Conservation (phyloP, 495 filamentous ascomycete species). For the Hyaloscypha finlandica region DNA sequence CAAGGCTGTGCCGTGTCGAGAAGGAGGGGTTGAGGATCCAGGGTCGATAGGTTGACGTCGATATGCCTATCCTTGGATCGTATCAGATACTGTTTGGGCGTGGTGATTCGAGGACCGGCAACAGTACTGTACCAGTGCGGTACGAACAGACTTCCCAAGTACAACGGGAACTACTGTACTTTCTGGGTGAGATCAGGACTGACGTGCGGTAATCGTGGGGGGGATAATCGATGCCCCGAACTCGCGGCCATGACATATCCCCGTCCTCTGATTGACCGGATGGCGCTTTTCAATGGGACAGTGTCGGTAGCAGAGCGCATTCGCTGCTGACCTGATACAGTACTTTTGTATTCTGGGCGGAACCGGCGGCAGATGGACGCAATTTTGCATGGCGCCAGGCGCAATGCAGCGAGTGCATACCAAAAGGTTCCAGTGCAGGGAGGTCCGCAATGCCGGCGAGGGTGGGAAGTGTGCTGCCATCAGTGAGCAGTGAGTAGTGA, state of each 20-base stretch:
- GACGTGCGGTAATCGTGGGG: neutral
- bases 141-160: no score
- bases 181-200: neutral
- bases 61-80: constrained; percentile 3
- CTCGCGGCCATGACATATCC: neutral
- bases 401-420: neutral
- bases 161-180: constrained; percentile 1
- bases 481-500: neutral
- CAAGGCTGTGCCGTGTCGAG: neutral
- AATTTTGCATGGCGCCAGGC: neutral
- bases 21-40: neutral
- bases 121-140: neutral
- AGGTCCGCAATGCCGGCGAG: neutral
- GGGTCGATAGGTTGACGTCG: neutral
- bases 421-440: neutral
- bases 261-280: no score
- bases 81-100: constrained; percentile 6
- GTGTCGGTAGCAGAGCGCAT: neutral
- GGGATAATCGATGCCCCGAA: neutral
- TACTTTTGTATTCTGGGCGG: neutral
- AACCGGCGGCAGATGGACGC: neutral
- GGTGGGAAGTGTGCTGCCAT: neutral
- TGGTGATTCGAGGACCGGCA: neutral
- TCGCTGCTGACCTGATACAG: neutral
- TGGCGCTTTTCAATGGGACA: no score